Evolutionary conservation across 2,329 filamentous ascomycete genomes (phyloP), one percentile per base, ranked within the genome.

Genomic region (Aspergillus hortae): DNA sequence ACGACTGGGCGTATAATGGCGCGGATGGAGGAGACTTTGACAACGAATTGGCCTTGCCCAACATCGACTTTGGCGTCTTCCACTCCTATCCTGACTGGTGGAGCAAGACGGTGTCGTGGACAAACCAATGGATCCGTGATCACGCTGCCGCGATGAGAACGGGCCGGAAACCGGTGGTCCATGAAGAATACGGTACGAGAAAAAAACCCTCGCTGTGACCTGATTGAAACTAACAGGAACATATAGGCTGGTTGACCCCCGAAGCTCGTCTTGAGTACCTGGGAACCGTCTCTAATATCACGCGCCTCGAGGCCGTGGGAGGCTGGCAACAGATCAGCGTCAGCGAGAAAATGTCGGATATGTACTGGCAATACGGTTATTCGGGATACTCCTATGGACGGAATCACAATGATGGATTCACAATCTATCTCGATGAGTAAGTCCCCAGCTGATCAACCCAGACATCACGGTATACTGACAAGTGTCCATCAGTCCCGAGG

Each of bases 71-170:
- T 17, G 55, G 53, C 4, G 41, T 44, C 2, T 56, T 57, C 35
- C 55, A 57, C 30, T 56, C 54, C 21, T 56, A 56, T 33, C 54
- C 54, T 5, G 54, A 56, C n/a, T 56, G 54, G 54, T 56, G 54
- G 52, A 52, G 21, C 10, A 56, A 56, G 51, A 56, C 52, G 2
- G 54, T 56, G 30, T 7, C 14, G n/a, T 56, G 54, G 54, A 54
- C 54, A 9, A 42, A 56, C 44, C 33, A 56, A 48, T 56, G 54
- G 51, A 49, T 56, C 25, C 17, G 10, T 3, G 54, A 56, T 23
- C 54, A 56, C 41, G 54, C 54, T 4, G 11, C 38, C 4, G 19
- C 36, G 15, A 6, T 45, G 17, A 10, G 51, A 25, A 9, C 17
- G 38, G 44, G 40, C 23, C 43, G 44, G 12, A 56, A 56, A 51